phyloP scores from a whole-genome alignment of 2,329 filamentous ascomycete genomes.

The Allantophomopsis lycopodina region DNA sequence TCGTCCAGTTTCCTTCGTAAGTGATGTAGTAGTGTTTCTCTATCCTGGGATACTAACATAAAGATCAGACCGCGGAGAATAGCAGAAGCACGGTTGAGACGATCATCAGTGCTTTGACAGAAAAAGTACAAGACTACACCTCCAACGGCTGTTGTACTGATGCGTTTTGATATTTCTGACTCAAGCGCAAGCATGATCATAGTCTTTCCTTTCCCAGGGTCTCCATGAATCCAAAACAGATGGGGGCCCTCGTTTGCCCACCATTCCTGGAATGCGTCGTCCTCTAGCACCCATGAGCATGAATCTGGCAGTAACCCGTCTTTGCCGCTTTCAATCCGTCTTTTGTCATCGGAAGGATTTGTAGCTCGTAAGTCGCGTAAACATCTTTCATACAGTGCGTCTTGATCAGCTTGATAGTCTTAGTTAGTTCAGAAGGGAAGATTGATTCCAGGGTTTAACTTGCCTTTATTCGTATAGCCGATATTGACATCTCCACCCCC shows the following conservation, averaged over 20 bases:
- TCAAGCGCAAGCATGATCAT: slow-evolving; percentile 12
- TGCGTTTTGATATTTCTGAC: slow-evolving; percentile 16
- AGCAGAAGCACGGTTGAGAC: slow-evolving; percentile 22
- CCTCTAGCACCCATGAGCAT: slow-evolving; percentile 20
- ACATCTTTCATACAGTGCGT: neutral
- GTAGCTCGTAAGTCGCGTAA: slow-evolving; percentile 4
- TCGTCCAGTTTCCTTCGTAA: slow-evolving; percentile 20
- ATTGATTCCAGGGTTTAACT: no score
- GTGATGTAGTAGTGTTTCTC: slow-evolving; percentile 18
- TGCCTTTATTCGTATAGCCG: no score
- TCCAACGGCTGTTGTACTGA: neutral
- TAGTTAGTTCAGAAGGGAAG: no score
- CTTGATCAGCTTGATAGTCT: no score
- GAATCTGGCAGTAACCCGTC: slow-evolving; percentile 14
- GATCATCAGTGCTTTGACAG: slow-evolving; percentile 23
- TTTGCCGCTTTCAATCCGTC: slow-evolving; percentile 9
- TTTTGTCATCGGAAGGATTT: slow-evolving; percentile 6
- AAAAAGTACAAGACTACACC: slow-evolving; percentile 21
- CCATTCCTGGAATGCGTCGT: slow-evolving; percentile 16
- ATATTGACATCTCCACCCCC: no score
- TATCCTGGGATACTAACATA: slow-evolving; percentile 19
- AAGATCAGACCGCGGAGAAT: slow-evolving; percentile 28
- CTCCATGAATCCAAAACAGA: slow-evolving; percentile 21
- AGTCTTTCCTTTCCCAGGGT: slow-evolving; percentile 22
- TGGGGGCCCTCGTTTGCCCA: slow-evolving; percentile 7